These are phyloP conservation scores for Clavulina sp. DNA, from an alignment of 768 basidiomycete genomes.

Conservation along the genomic window DNA sequence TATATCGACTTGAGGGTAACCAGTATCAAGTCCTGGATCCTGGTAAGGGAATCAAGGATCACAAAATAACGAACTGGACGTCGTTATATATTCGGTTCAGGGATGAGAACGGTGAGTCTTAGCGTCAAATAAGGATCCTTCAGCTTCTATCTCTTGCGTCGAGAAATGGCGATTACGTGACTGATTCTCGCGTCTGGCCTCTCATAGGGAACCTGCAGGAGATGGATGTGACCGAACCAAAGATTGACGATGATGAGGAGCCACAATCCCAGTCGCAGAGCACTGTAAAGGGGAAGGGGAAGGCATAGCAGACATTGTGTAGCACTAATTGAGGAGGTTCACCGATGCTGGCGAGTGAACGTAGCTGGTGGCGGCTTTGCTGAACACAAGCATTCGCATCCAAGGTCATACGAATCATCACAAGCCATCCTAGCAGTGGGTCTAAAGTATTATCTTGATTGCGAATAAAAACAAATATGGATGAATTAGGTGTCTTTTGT, in stretches of 20 bases:
- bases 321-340: neutral
- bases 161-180: neutral
- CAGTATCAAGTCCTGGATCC: neutral
- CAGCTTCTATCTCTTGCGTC: neutral
- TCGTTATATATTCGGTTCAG: neutral
- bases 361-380: no score
- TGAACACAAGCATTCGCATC: neutral
- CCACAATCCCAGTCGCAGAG: neutral
- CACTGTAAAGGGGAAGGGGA: neutral
- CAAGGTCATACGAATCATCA: neutral
- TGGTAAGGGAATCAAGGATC: neutral
- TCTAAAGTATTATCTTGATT: no score
- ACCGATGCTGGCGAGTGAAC: neutral
- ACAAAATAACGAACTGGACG: neutral
- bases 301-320: neutral
- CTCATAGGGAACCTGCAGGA: neutral
- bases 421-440: neutral
- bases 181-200: neutral
- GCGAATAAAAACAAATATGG: no score
- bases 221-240: neutral
- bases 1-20: neutral
- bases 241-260: neutral
- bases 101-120: neutral
- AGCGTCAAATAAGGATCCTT: neutral
- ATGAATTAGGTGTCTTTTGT: constrained; percentile 36